A percentile compares a stretch with the other conserved stretches of the same genome.
These are phyloP conservation scores for Paramecium caudatum DNA, from an alignment of 73 alveolate genomes.

Conservation along the genomic window DNA sequence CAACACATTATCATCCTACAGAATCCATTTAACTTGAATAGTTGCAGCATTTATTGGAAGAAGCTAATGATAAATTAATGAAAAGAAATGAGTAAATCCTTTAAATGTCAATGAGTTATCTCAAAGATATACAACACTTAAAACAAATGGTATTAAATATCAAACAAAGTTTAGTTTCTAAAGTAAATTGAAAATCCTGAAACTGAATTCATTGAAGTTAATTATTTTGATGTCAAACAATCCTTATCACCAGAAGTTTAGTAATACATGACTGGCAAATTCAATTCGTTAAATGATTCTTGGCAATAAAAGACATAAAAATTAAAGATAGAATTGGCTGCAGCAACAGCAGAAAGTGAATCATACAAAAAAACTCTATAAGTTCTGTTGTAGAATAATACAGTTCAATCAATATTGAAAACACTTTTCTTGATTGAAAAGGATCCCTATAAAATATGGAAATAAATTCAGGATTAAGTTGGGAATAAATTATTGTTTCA, in stretches of 20 bases:
- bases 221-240: conserved; percentile 28
- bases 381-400: neutral
- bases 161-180: conserved; percentile 14
- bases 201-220: conserved; percentile 47
- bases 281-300: neutral
- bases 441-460: conserved; percentile 60
- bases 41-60: neutral
- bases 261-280: neutral
- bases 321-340: neutral
- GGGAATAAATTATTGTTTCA: conserved; percentile 26
- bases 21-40: neutral
- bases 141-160: neutral
- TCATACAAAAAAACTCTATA: conserved; percentile 32
- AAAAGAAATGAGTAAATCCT: conserved; percentile 32
- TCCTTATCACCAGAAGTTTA: neutral
- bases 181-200: conserved; percentile 57
- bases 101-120: conserved; percentile 26
- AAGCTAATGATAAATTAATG: neutral
- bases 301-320: neutral
- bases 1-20: neutral
- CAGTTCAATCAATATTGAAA: neutral
- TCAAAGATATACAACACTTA: conserved; percentile 47
- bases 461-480: conserved; percentile 4
- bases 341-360: neutral
- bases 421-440: conserved; percentile 23